A percentile compares a stretch with the other conserved stretches of the same genome.
Evolutionary conservation across 306 rosid genomes (phyloP).

Genomic region (Abrus precatorius): DNA sequence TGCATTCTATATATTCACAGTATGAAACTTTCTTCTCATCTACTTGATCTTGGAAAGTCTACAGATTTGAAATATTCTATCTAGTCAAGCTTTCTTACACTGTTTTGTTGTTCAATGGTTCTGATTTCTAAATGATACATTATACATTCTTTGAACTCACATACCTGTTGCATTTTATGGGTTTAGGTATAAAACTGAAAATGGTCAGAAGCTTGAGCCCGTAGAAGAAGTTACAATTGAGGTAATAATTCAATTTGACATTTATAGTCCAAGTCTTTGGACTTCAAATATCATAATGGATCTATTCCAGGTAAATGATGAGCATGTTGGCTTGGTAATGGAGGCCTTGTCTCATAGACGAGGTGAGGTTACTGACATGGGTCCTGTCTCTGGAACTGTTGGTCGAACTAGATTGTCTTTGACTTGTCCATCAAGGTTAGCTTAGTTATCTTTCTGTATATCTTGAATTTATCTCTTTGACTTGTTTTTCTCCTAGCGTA

Average conservation of each 20-base stretch:
- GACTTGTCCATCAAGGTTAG: constrained; percentile 95
- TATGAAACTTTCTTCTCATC: constrained; percentile 4
- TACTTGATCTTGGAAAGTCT: constrained; percentile 35
- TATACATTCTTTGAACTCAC: constrained; percentile 21
- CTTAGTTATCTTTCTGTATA: constrained; percentile 20
- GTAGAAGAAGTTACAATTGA: constrained; percentile 95
- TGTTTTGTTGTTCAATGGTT: constrained; percentile 29
- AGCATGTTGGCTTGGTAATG: constrained; percentile 96
- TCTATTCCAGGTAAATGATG: constrained; percentile 82
- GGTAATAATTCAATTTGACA: constrained; percentile 59
- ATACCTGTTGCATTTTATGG: background rate
- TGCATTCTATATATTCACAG: constrained; percentile 25
- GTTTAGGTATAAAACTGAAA: constrained; percentile 87
- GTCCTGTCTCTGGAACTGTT: constrained; percentile 87
- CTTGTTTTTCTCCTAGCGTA: background rate
- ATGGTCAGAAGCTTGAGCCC: constrained; percentile 85
- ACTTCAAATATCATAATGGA: constrained; percentile 25
- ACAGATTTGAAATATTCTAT: constrained; percentile 37
- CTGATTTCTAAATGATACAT: constrained; percentile 17
- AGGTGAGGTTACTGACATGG: constrained; percentile 93
- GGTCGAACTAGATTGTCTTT: constrained; percentile 89
- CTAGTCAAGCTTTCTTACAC: constrained; percentile 3
- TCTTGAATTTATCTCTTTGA: constrained; percentile 31
- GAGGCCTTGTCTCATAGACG: constrained; percentile 96
- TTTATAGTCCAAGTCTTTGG: constrained; percentile 35